phyloP scores from a whole-genome alignment of 495 filamentous ascomycete genomes.

The Podospora didyma region DNA sequence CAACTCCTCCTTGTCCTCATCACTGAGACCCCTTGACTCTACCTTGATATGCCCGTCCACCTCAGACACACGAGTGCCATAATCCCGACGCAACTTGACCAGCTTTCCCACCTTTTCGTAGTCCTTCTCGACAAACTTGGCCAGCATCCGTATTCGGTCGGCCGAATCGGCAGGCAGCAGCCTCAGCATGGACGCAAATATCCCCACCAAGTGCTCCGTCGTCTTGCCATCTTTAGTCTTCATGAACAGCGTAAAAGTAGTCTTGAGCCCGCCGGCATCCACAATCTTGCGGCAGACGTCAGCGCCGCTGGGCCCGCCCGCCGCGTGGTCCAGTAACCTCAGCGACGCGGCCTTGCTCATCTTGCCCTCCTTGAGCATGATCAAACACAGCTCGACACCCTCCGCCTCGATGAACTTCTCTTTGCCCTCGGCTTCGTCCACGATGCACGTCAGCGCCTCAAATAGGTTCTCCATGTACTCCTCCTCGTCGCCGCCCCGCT shows the following conservation, averaged over 20 bases:
- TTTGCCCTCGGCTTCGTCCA: slow-evolving; percentile 73
- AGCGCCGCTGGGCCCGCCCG: slow-evolving; percentile 50
- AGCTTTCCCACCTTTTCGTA: slow-evolving; percentile 78
- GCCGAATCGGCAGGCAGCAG: slow-evolving; percentile 73
- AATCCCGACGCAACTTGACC: slow-evolving; percentile 66
- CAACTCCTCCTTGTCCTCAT: slow-evolving; percentile 58
- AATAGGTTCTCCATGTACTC: slow-evolving; percentile 95
- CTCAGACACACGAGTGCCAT: slow-evolving; percentile 56
- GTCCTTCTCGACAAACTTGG: slow-evolving; percentile 94
- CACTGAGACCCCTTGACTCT: slow-evolving; percentile 47
- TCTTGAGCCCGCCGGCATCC: slow-evolving; percentile 80
- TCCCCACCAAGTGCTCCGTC: slow-evolving; percentile 83
- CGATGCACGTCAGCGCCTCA: slow-evolving; percentile 73
- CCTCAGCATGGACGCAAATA: slow-evolving; percentile 81
- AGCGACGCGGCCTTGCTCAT: slow-evolving; percentile 74
- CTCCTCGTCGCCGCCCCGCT: slow-evolving; percentile 83
- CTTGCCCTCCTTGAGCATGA: slow-evolving; percentile 65
- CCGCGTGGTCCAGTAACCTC: slow-evolving; percentile 79
- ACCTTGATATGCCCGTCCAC: slow-evolving; percentile 65
- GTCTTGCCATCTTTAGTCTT: slow-evolving; percentile 71
- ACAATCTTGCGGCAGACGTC: slow-evolving; percentile 70
- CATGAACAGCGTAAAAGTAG: slow-evolving; percentile 84
- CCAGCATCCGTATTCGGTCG: slow-evolving; percentile 75
- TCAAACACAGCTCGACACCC: slow-evolving; percentile 83
- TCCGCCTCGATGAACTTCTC: slow-evolving; percentile 82